These are phyloP conservation scores for Trichoderma gracile DNA, from an alignment of 2,329 filamentous ascomycete species.

Conservation along the genomic window DNA sequence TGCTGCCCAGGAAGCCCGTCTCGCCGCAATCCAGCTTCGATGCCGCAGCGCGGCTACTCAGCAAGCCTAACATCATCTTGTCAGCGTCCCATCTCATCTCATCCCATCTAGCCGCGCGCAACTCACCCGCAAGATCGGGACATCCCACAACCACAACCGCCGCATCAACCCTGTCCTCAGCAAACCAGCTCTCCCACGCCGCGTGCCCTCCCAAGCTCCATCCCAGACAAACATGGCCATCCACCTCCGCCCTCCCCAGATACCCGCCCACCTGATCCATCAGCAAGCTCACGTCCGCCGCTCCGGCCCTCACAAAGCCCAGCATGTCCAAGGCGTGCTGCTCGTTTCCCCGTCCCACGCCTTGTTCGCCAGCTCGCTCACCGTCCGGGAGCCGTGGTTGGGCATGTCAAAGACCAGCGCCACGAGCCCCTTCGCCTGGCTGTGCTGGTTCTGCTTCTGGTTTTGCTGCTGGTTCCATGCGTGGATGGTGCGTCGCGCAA, in stretches of 20 bases:
- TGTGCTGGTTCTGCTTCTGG: not conserved
- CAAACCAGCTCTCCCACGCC: slow-evolving; percentile 79
- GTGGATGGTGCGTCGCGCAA: slow-evolving; percentile 68
- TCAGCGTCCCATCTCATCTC: not conserved
- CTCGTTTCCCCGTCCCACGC: slow-evolving; percentile 78
- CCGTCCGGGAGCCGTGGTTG: slow-evolving; percentile 78
- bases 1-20: slow-evolving; percentile 69
- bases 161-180: slow-evolving; percentile 75
- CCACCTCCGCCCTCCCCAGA: slow-evolving; percentile 49
- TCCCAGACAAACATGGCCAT: slow-evolving; percentile 74
- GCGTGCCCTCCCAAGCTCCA: slow-evolving; percentile 86
- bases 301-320: slow-evolving; percentile 69
- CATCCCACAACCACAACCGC: slow-evolving; percentile 83
- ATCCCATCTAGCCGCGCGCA: not conserved
- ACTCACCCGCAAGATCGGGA: slow-evolving; percentile 74
- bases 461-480: slow-evolving; percentile 59
- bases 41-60: slow-evolving; percentile 74
- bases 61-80: slow-evolving; percentile 52
- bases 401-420: slow-evolving; percentile 88
- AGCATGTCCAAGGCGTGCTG: slow-evolving; percentile 93
- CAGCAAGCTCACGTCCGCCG: slow-evolving; percentile 71
- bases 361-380: slow-evolving; percentile 69
- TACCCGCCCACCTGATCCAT: slow-evolving; percentile 79
- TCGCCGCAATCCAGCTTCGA: slow-evolving; percentile 60
- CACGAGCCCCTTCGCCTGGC: slow-evolving; percentile 61